Evolutionary conservation across 2,329 filamentous ascomycete genomes (phyloP).

Genomic region (Phialophora tarda): DNA sequence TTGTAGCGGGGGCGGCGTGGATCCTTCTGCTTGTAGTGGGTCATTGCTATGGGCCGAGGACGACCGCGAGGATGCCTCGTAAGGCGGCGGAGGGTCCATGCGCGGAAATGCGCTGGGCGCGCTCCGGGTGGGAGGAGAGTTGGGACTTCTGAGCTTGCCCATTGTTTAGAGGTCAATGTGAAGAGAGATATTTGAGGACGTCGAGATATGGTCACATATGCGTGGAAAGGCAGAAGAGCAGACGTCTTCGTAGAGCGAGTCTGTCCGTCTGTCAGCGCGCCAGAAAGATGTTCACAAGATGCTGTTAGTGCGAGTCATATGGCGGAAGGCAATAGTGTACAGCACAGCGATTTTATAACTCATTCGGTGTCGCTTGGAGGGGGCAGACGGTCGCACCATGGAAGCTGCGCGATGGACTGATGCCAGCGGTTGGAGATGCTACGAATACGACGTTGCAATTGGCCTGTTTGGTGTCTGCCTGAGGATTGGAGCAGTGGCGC

Average conservation of each 20-base stretch:
- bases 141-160: constrained; percentile 30
- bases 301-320: background rate
- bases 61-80: constrained; percentile 35
- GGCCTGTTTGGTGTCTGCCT: constrained; percentile 31
- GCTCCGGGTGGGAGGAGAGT: constrained; percentile 15
- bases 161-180: constrained; percentile 9
- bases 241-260: background rate
- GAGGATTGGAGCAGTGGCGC: background rate
- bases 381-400: background rate
- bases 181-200: background rate
- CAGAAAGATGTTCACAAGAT: background rate
- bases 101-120: constrained; percentile 28
- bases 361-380: background rate
- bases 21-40: constrained; percentile 19
- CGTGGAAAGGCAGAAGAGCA: background rate
- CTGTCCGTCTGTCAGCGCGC: background rate
- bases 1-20: constrained; percentile 7
- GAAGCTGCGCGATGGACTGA: constrained; percentile 4
- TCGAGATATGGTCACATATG: no score
- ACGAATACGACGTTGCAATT: constrained; percentile 28
- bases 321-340: background rate
- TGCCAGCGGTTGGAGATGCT: background rate
- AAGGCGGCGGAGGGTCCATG: constrained; percentile 36
- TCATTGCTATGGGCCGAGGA: constrained; percentile 32
- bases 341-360: background rate